Evolutionary conservation across 1,284 basidiomycete species (phyloP).

Genomic region (Pseudomicrostroma phylloplanum): DNA sequence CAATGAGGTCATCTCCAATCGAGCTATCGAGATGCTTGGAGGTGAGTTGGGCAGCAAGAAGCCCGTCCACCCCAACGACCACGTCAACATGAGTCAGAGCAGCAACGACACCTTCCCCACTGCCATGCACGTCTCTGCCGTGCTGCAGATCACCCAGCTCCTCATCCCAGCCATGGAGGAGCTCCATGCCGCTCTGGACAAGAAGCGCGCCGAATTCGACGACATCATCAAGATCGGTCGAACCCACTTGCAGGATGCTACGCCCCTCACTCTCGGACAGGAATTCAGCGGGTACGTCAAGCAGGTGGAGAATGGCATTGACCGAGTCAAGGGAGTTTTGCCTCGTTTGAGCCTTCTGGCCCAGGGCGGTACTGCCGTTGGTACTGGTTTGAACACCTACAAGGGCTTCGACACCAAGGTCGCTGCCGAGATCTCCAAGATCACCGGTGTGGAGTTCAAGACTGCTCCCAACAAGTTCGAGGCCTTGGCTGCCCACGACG

Average conservation of each 20-base stretch:
- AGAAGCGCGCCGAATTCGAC: conserved; percentile 62
- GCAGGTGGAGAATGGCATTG: conserved; percentile 85
- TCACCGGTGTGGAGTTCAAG: conserved; percentile 83
- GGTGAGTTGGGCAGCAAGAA: conserved; percentile 92
- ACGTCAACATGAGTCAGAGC: conserved; percentile 99
- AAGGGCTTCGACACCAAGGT: conserved; percentile 94
- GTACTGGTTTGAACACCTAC: conserved; percentile 90
- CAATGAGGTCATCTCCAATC: conserved; percentile 98
- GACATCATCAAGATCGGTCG: conserved; percentile 92
- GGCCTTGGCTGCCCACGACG: conserved; percentile 92
- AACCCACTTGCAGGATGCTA: conserved; percentile 94
- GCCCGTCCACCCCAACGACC: conserved; percentile 98
- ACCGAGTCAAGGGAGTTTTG: conserved; percentile 71
- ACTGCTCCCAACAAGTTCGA: conserved; percentile 99
- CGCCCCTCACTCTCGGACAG: conserved; percentile 93
- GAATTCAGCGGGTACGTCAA: conserved; percentile 98
- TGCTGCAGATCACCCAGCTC: conserved; percentile 73
- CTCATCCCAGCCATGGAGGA: conserved; percentile 80
- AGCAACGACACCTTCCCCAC: conserved; percentile 99
- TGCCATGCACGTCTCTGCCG: conserved; percentile 96
- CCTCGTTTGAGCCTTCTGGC: conserved; percentile 85
- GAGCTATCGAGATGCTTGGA: conserved; percentile 93
- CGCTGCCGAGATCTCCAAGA: conserved; percentile 81
- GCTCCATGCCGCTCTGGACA: conserved; percentile 74
- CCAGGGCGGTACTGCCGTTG: conserved; percentile 97